A percentile compares a stretch with the other conserved stretches of the same genome.
Conservation (phyloP, 495 filamentous ascomycete genomes). For the Bacidia gigantensis region DNA sequence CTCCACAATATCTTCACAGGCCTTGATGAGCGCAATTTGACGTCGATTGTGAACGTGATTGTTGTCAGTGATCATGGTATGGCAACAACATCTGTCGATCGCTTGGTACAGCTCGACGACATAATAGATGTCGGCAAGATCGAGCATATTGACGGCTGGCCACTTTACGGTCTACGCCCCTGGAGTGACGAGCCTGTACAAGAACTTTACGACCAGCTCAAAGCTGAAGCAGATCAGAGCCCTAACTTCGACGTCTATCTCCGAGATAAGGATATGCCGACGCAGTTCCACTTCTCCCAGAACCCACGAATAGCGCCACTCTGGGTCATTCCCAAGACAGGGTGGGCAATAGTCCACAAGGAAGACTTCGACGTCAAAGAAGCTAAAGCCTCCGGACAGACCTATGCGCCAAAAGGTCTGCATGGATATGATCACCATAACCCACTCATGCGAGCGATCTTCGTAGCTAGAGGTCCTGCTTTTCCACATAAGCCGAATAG, state of each 20-base stretch:
- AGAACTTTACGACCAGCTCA: slow-evolving; percentile 24
- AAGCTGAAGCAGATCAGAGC: slow-evolving; percentile 35
- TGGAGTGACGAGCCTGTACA: slow-evolving; percentile 27
- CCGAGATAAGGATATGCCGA: slow-evolving; percentile 35
- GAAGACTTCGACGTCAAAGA: slow-evolving; percentile 33
- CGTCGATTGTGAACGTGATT: slow-evolving; percentile 82
- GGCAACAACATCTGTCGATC: slow-evolving; percentile 71
- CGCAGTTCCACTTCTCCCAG: slow-evolving; percentile 35
- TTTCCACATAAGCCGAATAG: slow-evolving; percentile 63
- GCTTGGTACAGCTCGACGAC: slow-evolving; percentile 91
- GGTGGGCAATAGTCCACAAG: slow-evolving; percentile 38
- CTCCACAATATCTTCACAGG: slow-evolving; percentile 61
- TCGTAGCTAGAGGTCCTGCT: slow-evolving; percentile 36
- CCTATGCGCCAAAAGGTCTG: slow-evolving; percentile 34
- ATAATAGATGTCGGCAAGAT: slow-evolving; percentile 60
- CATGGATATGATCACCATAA: slow-evolving; percentile 40
- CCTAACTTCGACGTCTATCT: slow-evolving; percentile 54
- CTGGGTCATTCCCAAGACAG: slow-evolving; percentile 40
- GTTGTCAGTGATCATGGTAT: slow-evolving; percentile 98
- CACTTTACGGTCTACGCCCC: slow-evolving; percentile 66
- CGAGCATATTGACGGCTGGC: slow-evolving; percentile 88
- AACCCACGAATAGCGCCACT: slow-evolving; percentile 39
- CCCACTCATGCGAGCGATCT: slow-evolving; percentile 40
- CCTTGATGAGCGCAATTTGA: slow-evolving; percentile 68
- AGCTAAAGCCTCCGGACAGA: slow-evolving; percentile 22